A percentile compares a stretch with the other conserved stretches of the same genome.
phyloP scores from a whole-genome alignment of 139 green algal species.

The Chlamydomonas schloesseri region DNA sequence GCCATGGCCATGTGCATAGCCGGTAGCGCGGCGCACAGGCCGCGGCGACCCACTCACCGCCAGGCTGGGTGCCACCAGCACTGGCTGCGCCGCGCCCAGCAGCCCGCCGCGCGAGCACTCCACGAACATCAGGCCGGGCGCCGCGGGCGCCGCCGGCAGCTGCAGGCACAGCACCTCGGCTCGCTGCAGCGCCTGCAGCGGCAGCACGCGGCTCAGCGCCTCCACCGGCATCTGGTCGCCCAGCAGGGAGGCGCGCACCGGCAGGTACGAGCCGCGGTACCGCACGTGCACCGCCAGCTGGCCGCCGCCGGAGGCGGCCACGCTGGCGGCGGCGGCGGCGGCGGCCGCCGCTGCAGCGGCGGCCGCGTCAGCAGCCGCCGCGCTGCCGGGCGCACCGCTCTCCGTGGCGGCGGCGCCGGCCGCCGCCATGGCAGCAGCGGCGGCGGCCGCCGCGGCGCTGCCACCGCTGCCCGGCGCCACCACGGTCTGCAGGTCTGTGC shows the following conservation, averaged over 20 bases:
- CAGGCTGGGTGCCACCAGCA: slow-evolving; percentile 22
- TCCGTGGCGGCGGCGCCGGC: background rate
- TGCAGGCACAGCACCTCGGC: slow-evolving; percentile 41
- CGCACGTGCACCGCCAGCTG: slow-evolving; percentile 13
- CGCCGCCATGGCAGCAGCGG: background rate
- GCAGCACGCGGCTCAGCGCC: slow-evolving; percentile 27
- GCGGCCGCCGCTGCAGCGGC: background rate
- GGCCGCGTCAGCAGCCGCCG: background rate
- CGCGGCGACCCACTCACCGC: no score
- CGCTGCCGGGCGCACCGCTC: background rate
- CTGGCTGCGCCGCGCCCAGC: slow-evolving; percentile 18
- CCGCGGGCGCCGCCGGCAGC: background rate
- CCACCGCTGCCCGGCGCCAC: background rate
- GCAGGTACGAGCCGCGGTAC: slow-evolving; percentile 4
- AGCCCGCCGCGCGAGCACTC: slow-evolving; percentile 31
- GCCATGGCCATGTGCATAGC: no score
- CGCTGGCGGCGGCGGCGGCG: background rate
- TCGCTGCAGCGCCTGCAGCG: slow-evolving; percentile 21
- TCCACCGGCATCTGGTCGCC: slow-evolving; percentile 33
- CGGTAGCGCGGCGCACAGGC: no score
- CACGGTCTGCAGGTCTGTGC: background rate
- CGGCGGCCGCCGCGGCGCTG: background rate
- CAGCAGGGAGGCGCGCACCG: slow-evolving; percentile 21
- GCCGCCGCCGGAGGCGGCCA: background rate
- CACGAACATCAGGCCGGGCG: slow-evolving; percentile 24